These are phyloP conservation scores for Nitzschia putrida DNA, from an alignment of 108 stramenopile species.

Conservation along the genomic window DNA sequence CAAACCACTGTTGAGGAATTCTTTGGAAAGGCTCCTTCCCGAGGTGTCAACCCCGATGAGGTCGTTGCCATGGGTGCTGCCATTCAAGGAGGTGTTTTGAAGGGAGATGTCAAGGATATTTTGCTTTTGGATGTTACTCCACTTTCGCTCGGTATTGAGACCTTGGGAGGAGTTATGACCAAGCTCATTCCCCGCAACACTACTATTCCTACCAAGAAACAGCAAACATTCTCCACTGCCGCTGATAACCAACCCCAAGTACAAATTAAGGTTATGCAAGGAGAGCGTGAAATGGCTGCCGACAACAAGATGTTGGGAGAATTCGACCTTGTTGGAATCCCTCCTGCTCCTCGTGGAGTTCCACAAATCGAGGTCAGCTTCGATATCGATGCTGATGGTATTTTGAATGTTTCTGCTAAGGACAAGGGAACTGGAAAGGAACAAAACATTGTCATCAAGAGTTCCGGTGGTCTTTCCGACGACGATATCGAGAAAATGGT, in stretches of 20 bases:
- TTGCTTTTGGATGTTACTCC: conserved; percentile 98
- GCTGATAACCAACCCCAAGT: conserved; percentile 98
- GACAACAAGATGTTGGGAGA: conserved; percentile 99
- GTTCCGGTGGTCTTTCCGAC: conserved; percentile 93
- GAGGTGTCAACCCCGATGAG: conserved; percentile 99
- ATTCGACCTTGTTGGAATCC: conserved; percentile 98
- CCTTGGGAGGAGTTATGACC: conserved; percentile 99
- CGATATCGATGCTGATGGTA: conserved; percentile 99
- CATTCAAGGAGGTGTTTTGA: conserved; percentile 99
- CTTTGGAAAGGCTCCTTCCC: conserved; percentile 88
- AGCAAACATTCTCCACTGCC: conserved; percentile 98
- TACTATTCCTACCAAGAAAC: conserved; percentile 99
- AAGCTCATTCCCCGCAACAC: conserved; percentile 98
- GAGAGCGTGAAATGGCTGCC: conserved; percentile 99
- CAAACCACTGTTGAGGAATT: conserved; percentile 96
- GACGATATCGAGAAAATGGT: conserved; percentile 99
- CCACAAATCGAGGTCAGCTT: conserved; percentile 99
- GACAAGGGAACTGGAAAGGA: conserved; percentile 99
- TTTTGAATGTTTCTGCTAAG: conserved; percentile 96
- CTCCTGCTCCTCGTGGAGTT: conserved; percentile 97
- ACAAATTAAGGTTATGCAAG: conserved; percentile 97
- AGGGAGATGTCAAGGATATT: conserved; percentile 99
- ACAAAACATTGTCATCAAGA: conserved; percentile 97
- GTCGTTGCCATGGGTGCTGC: conserved; percentile 99
- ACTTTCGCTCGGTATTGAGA: conserved; percentile 98